Percentiles rank a stretch among this genome's conserved stretches.
Evolutionary conservation across 441 rosid genomes (phyloP).

Genomic region (Populus hybrid): DNA sequence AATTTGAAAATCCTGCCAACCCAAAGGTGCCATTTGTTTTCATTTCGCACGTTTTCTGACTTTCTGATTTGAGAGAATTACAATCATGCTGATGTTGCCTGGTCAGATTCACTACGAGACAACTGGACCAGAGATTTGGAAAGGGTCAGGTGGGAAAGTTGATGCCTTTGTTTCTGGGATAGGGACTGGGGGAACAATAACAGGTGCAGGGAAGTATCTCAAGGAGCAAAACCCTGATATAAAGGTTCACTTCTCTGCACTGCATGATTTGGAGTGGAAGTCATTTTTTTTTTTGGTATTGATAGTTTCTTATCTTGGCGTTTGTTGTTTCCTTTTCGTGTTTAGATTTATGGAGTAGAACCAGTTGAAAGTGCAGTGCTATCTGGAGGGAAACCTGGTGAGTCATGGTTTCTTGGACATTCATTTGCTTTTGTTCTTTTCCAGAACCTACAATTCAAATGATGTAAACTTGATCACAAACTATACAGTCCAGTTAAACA

Average conservation of each 20-base stretch:
- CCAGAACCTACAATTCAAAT: background rate
- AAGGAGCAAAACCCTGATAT: constrained; percentile 57
- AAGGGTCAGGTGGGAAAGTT: constrained; percentile 55
- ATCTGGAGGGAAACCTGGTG: background rate
- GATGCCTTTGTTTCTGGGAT: constrained; percentile 70
- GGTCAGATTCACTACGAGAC: constrained; percentile 56
- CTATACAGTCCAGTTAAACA: background rate
- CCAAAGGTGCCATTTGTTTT: constrained; percentile 45
- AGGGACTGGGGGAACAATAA: constrained; percentile 69
- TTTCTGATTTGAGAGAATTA: constrained; percentile 8
- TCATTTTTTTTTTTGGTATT: background rate
- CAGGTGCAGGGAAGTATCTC: constrained; percentile 60
- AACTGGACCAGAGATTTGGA: constrained; percentile 68
- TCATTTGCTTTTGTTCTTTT: background rate
- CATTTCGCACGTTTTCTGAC: background rate
- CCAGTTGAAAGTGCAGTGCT: constrained; percentile 60
- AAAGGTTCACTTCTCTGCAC: constrained; percentile 35
- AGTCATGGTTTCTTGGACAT: constrained; percentile 13
- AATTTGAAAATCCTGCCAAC: constrained; percentile 61
- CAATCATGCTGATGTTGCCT: background rate
- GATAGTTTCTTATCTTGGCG: constrained; percentile 4
- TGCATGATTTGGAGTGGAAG: constrained; percentile 1
- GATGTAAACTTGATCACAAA: no score
- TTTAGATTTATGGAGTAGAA: constrained; percentile 53
- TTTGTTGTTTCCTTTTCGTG: background rate